Evolutionary conservation across 2,329 filamentous ascomycete species (phyloP).

Genomic region (Pseudogymnoascus sp.): DNA sequence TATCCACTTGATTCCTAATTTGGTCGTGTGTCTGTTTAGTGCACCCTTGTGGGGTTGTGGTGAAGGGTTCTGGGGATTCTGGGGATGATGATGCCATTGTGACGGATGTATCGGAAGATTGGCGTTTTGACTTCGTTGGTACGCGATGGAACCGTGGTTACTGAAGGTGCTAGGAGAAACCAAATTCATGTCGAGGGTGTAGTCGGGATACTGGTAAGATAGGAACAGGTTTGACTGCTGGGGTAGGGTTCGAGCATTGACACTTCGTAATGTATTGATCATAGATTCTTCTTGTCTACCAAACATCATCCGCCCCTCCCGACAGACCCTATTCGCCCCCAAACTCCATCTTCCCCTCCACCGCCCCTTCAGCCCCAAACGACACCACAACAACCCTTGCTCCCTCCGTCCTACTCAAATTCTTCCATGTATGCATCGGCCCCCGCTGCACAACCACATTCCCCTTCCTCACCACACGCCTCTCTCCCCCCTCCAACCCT

Average conservation of each 20-base stretch:
- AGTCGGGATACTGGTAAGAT: background rate
- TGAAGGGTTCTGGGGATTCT: background rate
- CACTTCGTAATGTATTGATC: no score
- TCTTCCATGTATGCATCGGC: constrained; percentile 35
- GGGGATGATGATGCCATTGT: constrained; percentile 1
- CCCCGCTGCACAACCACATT: constrained; percentile 33
- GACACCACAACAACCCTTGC: constrained; percentile 33
- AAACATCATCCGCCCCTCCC: background rate
- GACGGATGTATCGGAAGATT: background rate
- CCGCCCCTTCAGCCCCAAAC: constrained; percentile 7
- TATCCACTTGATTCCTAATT: background rate
- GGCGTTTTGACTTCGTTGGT: background rate
- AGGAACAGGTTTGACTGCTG: background rate
- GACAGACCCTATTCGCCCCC: background rate
- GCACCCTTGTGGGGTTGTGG: background rate
- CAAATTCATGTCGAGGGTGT: background rate
- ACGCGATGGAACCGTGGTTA: background rate
- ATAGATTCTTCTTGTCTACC: background rate
- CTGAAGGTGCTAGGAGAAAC: background rate
- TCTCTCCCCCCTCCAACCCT: constrained; percentile 31
- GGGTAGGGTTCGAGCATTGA: background rate
- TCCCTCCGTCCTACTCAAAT: constrained; percentile 26
- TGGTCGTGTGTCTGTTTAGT: background rate
- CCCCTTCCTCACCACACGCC: constrained; percentile 29
- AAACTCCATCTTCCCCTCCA: constrained; percentile 8